Conservation (phyloP, 169 alveolate genomes). For the Eimeria praecox region DNA sequence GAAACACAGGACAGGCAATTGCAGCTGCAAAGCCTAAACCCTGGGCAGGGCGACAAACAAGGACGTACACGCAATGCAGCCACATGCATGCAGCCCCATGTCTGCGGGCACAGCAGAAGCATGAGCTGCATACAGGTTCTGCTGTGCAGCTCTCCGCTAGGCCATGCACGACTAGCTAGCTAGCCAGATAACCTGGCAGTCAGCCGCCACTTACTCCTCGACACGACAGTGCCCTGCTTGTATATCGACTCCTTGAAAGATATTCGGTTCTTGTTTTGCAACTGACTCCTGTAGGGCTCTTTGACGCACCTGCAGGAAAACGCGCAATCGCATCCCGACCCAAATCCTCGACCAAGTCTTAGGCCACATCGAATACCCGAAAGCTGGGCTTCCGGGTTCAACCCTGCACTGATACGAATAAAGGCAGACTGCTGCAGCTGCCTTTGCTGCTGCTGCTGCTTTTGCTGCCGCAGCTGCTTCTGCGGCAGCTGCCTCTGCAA, state of each 20-base stretch:
- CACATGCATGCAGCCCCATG: not conserved
- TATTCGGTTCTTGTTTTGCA: conserved; percentile 72
- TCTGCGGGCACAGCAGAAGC: not conserved
- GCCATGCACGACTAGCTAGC: not conserved
- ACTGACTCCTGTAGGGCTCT: conserved; percentile 80
- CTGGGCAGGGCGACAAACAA: not conserved
- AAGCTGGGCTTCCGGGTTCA: not conserved
- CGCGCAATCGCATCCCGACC: not conserved
- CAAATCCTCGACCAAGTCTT: not conserved
- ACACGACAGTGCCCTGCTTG: conserved; percentile 75
- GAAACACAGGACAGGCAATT: not conserved
- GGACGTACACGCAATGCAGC: not conserved
- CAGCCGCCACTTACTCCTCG: conserved; percentile 61
- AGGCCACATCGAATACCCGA: not conserved
- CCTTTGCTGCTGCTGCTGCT: not conserved
- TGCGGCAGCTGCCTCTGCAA: not conserved
- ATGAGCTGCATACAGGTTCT: not conserved
- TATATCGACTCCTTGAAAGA: conserved; percentile 75
- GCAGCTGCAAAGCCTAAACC: not conserved
- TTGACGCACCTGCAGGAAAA: conserved; percentile 73
- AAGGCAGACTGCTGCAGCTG: not conserved
- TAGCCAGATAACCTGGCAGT: not conserved
- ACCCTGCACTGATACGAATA: not conserved
- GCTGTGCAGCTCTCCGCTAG: not conserved
- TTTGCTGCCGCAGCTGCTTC: not conserved